Evolutionary conservation across 2,329 filamentous ascomycete genomes (phyloP).

Genomic region (Botrytis aclada): DNA sequence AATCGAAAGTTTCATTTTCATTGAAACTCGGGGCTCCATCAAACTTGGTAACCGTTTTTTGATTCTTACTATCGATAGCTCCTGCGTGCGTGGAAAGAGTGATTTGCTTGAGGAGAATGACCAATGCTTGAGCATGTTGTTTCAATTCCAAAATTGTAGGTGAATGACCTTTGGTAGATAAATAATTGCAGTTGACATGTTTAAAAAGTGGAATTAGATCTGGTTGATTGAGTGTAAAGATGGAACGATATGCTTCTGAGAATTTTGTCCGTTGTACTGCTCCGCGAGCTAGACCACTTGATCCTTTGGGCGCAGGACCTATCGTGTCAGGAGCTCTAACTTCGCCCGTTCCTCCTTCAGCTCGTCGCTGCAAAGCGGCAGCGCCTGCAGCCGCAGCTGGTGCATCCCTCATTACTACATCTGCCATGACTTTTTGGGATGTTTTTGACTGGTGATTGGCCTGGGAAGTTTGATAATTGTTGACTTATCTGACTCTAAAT

Average conservation of each 20-base stretch:
- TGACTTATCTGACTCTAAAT: not conserved
- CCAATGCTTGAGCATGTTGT: constrained; percentile 57
- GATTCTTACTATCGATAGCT: constrained; percentile 31
- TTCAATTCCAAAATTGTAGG: constrained; percentile 58
- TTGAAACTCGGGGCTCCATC: constrained; percentile 9
- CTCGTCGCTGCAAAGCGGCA: not conserved
- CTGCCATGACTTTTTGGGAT: not conserved
- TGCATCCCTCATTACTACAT: constrained; percentile 2
- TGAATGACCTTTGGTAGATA: constrained; percentile 50
- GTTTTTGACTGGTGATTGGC: not conserved
- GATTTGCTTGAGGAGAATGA: constrained; percentile 50
- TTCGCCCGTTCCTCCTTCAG: not conserved
- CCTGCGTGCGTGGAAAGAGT: constrained; percentile 40
- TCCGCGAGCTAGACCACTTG: constrained; percentile 2
- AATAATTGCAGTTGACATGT: constrained; percentile 56
- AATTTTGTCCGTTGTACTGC: constrained; percentile 19
- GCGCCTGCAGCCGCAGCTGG: not conserved
- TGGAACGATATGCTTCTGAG: constrained; percentile 26
- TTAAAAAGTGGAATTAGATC: constrained; percentile 34
- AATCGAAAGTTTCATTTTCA: constrained; percentile 52
- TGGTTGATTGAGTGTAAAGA: constrained; percentile 20
- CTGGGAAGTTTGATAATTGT: not conserved
- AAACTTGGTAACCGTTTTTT: not conserved
- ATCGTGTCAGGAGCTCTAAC: not conserved
- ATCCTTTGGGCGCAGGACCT: not conserved